Evolutionary conservation across 257 asterid genomes (phyloP).

Genomic region (Parsonsia alboflavescens): DNA sequence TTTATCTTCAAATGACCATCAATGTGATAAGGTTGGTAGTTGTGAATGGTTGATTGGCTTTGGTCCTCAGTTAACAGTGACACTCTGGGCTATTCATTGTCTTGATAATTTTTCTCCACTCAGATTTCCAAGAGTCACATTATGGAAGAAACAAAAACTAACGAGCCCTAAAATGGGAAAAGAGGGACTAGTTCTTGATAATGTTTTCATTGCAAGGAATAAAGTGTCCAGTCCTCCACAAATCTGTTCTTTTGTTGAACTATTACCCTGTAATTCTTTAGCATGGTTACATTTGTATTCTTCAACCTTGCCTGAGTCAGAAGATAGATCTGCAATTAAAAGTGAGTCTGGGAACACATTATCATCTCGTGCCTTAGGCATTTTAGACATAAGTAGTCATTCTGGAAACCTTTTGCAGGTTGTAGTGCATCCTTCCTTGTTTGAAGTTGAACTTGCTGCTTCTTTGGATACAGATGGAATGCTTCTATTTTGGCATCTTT

Average conservation of each 20-base stretch:
- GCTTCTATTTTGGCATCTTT: conserved; percentile 73
- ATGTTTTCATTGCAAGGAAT: conserved; percentile 63
- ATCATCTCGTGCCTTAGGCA: conserved; percentile 44
- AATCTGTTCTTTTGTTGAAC: conserved; percentile 60
- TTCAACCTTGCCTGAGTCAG: conserved; percentile 32
- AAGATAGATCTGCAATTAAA: conserved; percentile 37
- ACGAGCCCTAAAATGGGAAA: conserved; percentile 35
- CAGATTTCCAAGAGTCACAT: conserved; percentile 83
- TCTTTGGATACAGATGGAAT: conserved; percentile 71
- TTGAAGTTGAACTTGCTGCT: conserved; percentile 67
- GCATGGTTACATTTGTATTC: conserved; percentile 65
- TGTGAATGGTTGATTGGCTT: conserved; percentile 92
- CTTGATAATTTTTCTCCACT: conserved; percentile 90
- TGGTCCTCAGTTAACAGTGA: conserved; percentile 56
- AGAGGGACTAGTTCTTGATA: conserved; percentile 39
- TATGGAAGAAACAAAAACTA: conserved; percentile 70
- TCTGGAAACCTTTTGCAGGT: conserved; percentile 62
- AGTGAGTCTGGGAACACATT: conserved; percentile 28
- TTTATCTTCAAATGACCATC: conserved; percentile 48
- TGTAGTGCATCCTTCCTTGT: conserved; percentile 67
- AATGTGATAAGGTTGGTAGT: conserved; percentile 54
- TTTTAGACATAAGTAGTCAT: conserved; percentile 59
- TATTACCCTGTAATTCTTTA: conserved; percentile 57
- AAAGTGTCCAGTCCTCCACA: conserved; percentile 65
- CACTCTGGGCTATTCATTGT: conserved; percentile 85